These are phyloP conservation scores for Mycosarcoma mackinlayi DNA, from an alignment of 1,284 basidiomycete genomes.

Conservation along the genomic window DNA sequence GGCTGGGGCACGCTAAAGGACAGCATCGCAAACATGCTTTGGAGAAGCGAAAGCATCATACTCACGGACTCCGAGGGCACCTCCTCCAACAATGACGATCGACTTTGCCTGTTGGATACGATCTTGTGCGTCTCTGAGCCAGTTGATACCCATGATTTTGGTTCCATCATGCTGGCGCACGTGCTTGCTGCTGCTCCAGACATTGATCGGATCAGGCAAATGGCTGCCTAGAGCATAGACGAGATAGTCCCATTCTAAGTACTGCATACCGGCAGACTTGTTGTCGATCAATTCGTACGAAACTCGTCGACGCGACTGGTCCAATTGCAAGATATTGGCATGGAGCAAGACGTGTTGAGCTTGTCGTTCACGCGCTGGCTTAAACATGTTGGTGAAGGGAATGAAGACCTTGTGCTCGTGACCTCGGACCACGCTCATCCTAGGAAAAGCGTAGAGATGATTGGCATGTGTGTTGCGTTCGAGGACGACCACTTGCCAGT, in stretches of 20 bases:
- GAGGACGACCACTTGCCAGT: constrained; percentile 77
- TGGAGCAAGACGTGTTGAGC: constrained; percentile 19
- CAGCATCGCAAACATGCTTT: no score
- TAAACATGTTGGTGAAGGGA: constrained; percentile 74
- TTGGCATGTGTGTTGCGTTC: constrained; percentile 76
- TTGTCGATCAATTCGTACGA: constrained; percentile 27
- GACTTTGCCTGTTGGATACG: constrained; percentile 23
- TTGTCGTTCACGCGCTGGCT: constrained; percentile 6
- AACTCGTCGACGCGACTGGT: constrained; percentile 3
- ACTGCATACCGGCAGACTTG: constrained; percentile 6
- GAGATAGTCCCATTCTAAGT: constrained; percentile 38
- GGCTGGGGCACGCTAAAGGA: no score
- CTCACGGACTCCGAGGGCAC: constrained; percentile 20
- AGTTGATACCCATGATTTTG: constrained; percentile 37
- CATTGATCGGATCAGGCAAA: constrained; percentile 47
- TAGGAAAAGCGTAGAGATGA: constrained; percentile 71
- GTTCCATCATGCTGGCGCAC: constrained; percentile 18
- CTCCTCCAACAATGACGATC: constrained; percentile 38
- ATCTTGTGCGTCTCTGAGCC: constrained; percentile 40
- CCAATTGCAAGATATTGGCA: constrained; percentile 23
- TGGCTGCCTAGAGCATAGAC: constrained; percentile 49
- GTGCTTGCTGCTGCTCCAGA: constrained; percentile 26
- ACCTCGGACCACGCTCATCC: constrained; percentile 69
- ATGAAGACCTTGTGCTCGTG: constrained; percentile 74
- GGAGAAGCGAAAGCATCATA: no score